Base-by-base conservation (phyloP, 1,139 yeast species). In the Debaryomyces udenii region DNA sequence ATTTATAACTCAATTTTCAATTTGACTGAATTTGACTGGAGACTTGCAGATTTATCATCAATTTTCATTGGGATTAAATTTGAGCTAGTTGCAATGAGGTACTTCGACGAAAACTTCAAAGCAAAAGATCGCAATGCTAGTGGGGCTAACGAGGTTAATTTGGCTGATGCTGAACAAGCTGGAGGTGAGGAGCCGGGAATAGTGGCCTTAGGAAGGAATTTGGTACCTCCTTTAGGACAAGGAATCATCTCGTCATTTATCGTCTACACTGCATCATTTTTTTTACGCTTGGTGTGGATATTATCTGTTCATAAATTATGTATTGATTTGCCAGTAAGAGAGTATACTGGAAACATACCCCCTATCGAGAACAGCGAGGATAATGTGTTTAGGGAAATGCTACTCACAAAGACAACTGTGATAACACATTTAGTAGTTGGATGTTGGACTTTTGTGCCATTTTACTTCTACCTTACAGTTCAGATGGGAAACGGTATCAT, bases 401-500 rank as follows among this genome's bases (percentile, higher is more conserved):
- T 49, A 24, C n/a, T 56, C 14, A 48, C 52, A 17, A 47, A 45
- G 29, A 29, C 40, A 3, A 36, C 61, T 6, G 29, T 56, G 9
- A 24, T 42, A 2, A 10, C 56, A 7, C 69, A 64, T 44, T 38
- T 58, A n/a, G 13, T 59, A 9, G 55, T 51, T 6, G 50, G 60
- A 14, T 40, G 51, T 20, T 61, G 62, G 64, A 57, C 68, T 0
- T 24, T 60, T 4, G 32, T 57, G 17, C 59, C 63, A 13, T 47
- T 45, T 26, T 31, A 20, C 27, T 18, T 26, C 9, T 39, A 34
- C 22, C 34, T 37, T 24, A 23, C 37, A 9, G 31, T 15, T n/a
- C 35, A 33, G 9, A 18, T 39, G 26, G 39, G 39, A 30, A 35
- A 36, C 27, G 42, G 38, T 22, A 20, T 39, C 9, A 11, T 28